Evolutionary conservation across 192 early-diverging fungal species (phyloP).

Genomic region (Ambispora gerdemannii): DNA sequence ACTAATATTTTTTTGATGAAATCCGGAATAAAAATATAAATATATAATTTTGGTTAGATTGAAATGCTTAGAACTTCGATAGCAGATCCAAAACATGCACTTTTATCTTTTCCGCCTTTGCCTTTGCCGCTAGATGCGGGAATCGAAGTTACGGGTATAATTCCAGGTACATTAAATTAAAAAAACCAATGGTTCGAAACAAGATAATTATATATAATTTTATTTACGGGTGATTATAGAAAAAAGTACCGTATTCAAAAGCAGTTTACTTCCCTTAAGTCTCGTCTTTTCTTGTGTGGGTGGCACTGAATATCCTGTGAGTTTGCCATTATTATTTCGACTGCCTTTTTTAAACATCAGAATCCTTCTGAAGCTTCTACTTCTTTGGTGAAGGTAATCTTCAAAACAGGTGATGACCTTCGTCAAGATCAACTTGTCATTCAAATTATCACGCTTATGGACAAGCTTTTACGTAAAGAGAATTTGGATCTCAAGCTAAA

Average conservation of each 20-base stretch:
- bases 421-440: conserved; percentile 98
- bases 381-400: conserved; percentile 74
- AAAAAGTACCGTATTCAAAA: conserved; percentile 86
- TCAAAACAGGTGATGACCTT: conserved; percentile 97
- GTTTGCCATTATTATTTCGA: conserved; percentile 5
- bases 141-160: conserved; percentile 84
- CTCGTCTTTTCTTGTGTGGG: conserved; percentile 82
- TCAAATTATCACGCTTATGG: conserved; percentile 98
- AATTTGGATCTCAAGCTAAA: conserved; percentile 92
- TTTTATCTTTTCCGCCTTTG: conserved; percentile 78
- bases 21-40: neutral
- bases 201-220: neutral
- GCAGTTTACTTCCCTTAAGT: conserved; percentile 80
- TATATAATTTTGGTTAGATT: conserved; percentile 49
- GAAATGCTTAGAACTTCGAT: conserved; percentile 75
- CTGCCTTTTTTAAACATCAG: too few relatives aligned
- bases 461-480: conserved; percentile 89
- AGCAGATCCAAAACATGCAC: conserved; percentile 78
- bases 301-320: conserved; percentile 81
- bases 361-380: too few relatives aligned
- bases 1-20: neutral
- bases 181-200: too few relatives aligned
- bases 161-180: conserved; percentile 71
- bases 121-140: conserved; percentile 88
- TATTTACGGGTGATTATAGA: conserved; percentile 45